Evolutionary conservation across 495 filamentous ascomycete species (phyloP).

Genomic region (Baudoinia panamericana): DNA sequence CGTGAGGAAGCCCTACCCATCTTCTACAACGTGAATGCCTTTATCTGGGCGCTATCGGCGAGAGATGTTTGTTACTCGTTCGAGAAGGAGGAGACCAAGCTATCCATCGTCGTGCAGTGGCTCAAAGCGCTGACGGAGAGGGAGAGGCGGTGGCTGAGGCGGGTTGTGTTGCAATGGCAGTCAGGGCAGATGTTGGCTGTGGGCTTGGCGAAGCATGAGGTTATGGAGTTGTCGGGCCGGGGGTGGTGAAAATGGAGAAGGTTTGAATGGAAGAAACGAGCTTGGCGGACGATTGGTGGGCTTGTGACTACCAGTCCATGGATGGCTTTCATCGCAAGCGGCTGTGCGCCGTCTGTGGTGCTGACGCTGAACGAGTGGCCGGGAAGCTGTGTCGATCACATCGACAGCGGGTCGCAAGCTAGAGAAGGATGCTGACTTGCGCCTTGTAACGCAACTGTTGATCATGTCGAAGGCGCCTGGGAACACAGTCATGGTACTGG

Average conservation of each 20-base stretch:
- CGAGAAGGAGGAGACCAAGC: background rate
- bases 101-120: background rate
- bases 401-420: too few species aligned
- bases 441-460: too few species aligned
- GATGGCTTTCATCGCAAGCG: too few species aligned
- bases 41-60: background rate
- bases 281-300: too few species aligned
- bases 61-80: background rate
- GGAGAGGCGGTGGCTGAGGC: background rate
- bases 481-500: too few species aligned
- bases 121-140: background rate
- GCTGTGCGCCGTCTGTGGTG: too few species aligned
- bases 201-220: background rate
- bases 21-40: background rate
- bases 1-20: background rate
- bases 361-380: too few species aligned
- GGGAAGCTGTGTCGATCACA: too few species aligned
- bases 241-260: background rate
- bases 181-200: background rate
- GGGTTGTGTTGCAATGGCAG: background rate
- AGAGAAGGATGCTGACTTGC: too few species aligned
- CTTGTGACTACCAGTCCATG: too few species aligned
- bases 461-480: too few species aligned
- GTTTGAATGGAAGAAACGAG: too few species aligned
- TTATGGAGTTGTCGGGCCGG: background rate